These are phyloP conservation scores for Phytophthora sojae DNA, from an alignment of 352 stramenopile species.

Conservation along the genomic window DNA sequence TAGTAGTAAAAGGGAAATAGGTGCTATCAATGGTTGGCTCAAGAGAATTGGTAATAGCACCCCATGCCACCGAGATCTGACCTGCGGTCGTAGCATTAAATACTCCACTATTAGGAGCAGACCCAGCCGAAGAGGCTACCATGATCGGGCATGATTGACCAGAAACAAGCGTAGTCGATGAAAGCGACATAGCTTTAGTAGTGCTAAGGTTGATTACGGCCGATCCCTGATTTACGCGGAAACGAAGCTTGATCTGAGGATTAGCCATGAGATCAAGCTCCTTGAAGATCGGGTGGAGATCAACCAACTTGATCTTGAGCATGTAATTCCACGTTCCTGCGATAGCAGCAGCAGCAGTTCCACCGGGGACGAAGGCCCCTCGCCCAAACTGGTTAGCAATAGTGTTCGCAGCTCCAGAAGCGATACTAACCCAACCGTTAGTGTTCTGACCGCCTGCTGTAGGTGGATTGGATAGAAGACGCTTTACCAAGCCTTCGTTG, in stretches of 20 bases:
- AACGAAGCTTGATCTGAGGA: constrained; percentile 5
- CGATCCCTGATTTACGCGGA: constrained; percentile 7
- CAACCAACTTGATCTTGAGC: constrained; percentile 8
- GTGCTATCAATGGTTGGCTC: constrained; percentile 6
- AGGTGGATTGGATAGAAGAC: constrained; percentile 12
- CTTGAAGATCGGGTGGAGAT: constrained; percentile 10
- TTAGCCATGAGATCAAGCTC: constrained; percentile 7
- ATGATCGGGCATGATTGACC: not conserved
- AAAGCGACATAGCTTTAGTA: not conserved
- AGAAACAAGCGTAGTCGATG: not conserved
- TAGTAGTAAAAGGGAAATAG: constrained; percentile 4
- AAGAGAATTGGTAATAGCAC: constrained; percentile 4
- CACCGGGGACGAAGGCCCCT: too few relatives aligned
- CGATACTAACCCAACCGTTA: constrained; percentile 1
- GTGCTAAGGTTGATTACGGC: not conserved
- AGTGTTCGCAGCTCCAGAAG: not conserved
- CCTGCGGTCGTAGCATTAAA: constrained; percentile 4
- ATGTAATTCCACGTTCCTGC: constrained; percentile 9
- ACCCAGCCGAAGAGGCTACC: not conserved
- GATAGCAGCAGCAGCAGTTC: not conserved
- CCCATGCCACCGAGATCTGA: constrained; percentile 8
- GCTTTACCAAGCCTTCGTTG: constrained; percentile 21
- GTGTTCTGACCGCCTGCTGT: not conserved
- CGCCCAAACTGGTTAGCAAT: too few relatives aligned
- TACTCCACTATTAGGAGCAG: not conserved